A percentile compares a stretch with the other conserved stretches of the same genome.
These are phyloP conservation scores for Pythium volutum DNA, from an alignment of 352 stramenopile species.

Conservation along the genomic window DNA sequence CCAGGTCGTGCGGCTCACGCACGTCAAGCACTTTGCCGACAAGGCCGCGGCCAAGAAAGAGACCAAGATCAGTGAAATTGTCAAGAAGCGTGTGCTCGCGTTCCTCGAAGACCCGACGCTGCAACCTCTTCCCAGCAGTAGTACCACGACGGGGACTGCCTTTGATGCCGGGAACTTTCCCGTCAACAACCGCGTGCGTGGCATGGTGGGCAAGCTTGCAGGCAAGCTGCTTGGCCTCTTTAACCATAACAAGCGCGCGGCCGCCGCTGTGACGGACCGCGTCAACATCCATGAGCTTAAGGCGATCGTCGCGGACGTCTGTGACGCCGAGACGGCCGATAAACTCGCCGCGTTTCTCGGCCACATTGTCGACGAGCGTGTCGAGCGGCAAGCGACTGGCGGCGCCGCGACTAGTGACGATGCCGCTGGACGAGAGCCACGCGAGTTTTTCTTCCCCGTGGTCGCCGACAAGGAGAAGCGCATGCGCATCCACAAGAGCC, in stretches of 20 bases:
- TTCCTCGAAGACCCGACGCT: conserved; percentile 47
- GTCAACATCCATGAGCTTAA: conserved; percentile 43
- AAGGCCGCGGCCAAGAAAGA: conserved; percentile 37
- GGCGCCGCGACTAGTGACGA: background rate
- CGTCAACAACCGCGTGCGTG: conserved; percentile 33
- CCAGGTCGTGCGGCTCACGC: conserved; percentile 54
- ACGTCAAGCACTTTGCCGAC: conserved; percentile 51
- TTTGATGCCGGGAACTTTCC: conserved; percentile 4
- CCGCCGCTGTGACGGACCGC: conserved; percentile 32
- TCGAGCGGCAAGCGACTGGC: conserved; percentile 12
- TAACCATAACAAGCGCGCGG: conserved; percentile 58
- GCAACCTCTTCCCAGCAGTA: background rate
- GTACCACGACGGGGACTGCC: too few species aligned
- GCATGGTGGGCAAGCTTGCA: conserved; percentile 57
- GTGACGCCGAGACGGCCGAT: conserved; percentile 38
- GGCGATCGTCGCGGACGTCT: conserved; percentile 41
- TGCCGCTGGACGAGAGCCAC: conserved; percentile 17
- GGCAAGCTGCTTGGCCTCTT: conserved; percentile 55
- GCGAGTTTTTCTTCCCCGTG: conserved; percentile 63
- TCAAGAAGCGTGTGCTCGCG: conserved; percentile 70
- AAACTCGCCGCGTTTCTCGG: conserved; percentile 41
- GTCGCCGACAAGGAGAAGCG: conserved; percentile 85
- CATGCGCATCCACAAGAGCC: conserved; percentile 76
- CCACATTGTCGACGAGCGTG: conserved; percentile 22
- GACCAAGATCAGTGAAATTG: conserved; percentile 71